A percentile compares a stretch with the other conserved stretches of the same genome.
Evolutionary conservation across 2,329 filamentous ascomycete genomes (phyloP).

Genomic region (Nemania sp.): DNA sequence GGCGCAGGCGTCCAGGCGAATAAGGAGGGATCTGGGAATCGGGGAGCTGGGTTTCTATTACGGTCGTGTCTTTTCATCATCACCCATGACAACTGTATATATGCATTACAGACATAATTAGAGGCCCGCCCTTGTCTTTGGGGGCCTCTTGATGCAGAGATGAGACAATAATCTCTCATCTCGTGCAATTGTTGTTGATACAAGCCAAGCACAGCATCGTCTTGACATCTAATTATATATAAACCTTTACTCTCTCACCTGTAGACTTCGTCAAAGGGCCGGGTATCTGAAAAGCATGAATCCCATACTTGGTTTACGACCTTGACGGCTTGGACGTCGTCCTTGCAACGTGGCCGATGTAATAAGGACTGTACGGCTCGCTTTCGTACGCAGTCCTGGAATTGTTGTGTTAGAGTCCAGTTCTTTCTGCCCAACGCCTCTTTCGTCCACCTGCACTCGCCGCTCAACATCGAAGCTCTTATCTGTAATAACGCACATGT

Average conservation of each 20-base stretch:
- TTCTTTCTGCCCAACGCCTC: slow-evolving; percentile 89
- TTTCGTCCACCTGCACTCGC: slow-evolving; percentile 90
- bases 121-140: slow-evolving; percentile 18
- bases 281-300: slow-evolving; percentile 92
- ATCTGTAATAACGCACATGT: slow-evolving; percentile 71
- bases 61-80: slow-evolving; percentile 38
- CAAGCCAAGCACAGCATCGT: slow-evolving; percentile 13
- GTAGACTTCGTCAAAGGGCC: slow-evolving; percentile 97
- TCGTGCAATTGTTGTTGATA: slow-evolving; percentile 31
- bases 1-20: slow-evolving; percentile 38
- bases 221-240: slow-evolving; percentile 5
- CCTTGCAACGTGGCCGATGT: slow-evolving; percentile 82
- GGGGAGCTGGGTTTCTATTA: slow-evolving; percentile 41
- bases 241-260: slow-evolving; percentile 64
- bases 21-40: slow-evolving; percentile 43
- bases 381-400: slow-evolving; percentile 89
- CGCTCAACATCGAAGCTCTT: slow-evolving; percentile 89
- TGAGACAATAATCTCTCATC: slow-evolving; percentile 1
- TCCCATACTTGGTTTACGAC: slow-evolving; percentile 99
- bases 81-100: slow-evolving; percentile 23
- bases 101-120: slow-evolving; percentile 24
- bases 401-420: slow-evolving; percentile 89
- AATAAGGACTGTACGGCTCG: slow-evolving; percentile 84
- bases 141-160: slow-evolving; percentile 20
- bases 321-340: slow-evolving; percentile 86